Percentiles rank a stretch among this genome's conserved stretches.
phyloP scores from a whole-genome alignment of 345 rosid genomes.

The Raphanus raphanistrum region DNA sequence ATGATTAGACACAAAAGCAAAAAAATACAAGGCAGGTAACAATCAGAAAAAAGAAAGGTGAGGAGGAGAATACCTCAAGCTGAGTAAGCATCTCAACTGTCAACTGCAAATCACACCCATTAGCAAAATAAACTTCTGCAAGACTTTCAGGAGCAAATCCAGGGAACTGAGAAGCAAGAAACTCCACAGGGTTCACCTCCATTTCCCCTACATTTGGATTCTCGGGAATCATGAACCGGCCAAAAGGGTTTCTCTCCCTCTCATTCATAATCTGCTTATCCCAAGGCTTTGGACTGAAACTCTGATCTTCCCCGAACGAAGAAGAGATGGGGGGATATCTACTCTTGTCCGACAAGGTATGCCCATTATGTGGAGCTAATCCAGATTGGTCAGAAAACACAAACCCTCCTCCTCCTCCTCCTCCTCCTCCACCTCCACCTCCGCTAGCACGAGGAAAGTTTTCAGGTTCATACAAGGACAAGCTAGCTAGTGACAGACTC shows the following conservation, averaged over 20 bases:
- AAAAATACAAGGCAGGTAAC: conserved; percentile 3
- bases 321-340: conserved; percentile 57
- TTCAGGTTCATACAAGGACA: conserved; percentile 64
- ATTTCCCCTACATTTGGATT: conserved; percentile 52
- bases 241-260: conserved; percentile 53
- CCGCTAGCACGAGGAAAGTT: conserved; percentile 54
- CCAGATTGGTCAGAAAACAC: conserved; percentile 52
- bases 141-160: conserved; percentile 97
- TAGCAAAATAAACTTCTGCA: conserved; percentile 87
- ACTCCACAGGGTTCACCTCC: conserved; percentile 70
- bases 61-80: conserved; percentile 68
- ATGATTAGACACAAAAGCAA: not conserved
- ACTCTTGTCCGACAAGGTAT: conserved; percentile 56
- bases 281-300: conserved; percentile 64
- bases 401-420: conserved; percentile 52
- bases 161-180: conserved; percentile 88
- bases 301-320: conserved; percentile 63
- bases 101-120: conserved; percentile 81
- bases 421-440: not conserved
- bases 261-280: conserved; percentile 69
- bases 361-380: conserved; percentile 55
- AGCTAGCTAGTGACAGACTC: conserved; percentile 66
- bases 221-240: conserved; percentile 55
- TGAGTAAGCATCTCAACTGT: conserved; percentile 98
- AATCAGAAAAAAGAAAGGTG: not conserved